phyloP scores from a whole-genome alignment of 2,329 filamentous ascomycete genomes.

The Hirsutella rhossiliensis region DNA sequence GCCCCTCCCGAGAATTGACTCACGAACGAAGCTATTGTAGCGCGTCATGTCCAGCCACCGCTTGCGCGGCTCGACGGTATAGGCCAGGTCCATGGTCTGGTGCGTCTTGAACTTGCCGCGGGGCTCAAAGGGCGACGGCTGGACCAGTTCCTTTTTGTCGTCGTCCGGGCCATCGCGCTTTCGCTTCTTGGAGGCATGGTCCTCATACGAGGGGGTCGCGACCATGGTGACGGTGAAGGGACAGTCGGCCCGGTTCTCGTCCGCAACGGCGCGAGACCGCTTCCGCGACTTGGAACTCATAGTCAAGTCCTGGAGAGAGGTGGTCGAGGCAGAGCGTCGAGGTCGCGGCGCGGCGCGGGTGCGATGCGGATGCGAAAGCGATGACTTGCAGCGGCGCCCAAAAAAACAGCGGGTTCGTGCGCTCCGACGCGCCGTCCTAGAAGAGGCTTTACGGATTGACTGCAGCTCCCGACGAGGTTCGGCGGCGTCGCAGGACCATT shows the following conservation, averaged over 20 bases:
- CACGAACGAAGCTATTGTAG: constrained; percentile 50
- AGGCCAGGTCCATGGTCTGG: constrained; percentile 42
- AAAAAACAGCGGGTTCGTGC: too few species aligned
- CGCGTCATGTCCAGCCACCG: constrained; percentile 46
- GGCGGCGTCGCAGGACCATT: neutral
- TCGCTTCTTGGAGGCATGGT: constrained; percentile 33
- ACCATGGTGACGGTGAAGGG: constrained; percentile 32
- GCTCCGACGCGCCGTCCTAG: neutral
- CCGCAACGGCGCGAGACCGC: constrained; percentile 34
- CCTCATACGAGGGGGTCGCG: constrained; percentile 14
- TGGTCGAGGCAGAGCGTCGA: neutral
- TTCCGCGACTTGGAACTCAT: constrained; percentile 30
- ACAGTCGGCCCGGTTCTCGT: constrained; percentile 44
- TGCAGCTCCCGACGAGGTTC: neutral
- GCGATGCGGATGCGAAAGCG: too few species aligned
- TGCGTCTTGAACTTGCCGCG: constrained; percentile 41
- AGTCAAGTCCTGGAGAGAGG: constrained; percentile 1
- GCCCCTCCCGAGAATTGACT: constrained; percentile 17
- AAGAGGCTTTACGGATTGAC: neutral
- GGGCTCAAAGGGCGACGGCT: constrained; percentile 42
- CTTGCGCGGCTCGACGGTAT: constrained; percentile 38
- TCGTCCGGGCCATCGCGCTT: constrained; percentile 35
- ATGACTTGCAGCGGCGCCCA: too few species aligned
- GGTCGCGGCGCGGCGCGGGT: too few species aligned
- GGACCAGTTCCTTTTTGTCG: constrained; percentile 31